Evolutionary conservation across 2,329 filamentous ascomycete species (phyloP).

Genomic region (Trichoderma oligosporum): DNA sequence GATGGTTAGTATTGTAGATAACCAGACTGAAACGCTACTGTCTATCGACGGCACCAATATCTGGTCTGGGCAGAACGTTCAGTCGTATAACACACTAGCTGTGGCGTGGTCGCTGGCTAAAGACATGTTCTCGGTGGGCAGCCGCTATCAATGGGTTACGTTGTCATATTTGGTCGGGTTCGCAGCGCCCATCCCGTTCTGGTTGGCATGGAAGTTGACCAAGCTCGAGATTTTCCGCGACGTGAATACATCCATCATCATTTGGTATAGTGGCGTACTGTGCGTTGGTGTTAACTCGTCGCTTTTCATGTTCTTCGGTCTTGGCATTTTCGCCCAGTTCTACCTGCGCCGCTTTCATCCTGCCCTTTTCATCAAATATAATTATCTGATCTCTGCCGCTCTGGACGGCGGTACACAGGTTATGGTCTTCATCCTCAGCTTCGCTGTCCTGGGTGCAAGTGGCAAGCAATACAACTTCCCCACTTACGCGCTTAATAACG

Average conservation of each 20-base stretch:
- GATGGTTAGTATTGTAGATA: slow-evolving; percentile 43
- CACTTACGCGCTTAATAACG: slow-evolving; percentile 15
- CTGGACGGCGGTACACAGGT: slow-evolving; percentile 24
- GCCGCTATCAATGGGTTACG: slow-evolving; percentile 24
- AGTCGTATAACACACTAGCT: slow-evolving; percentile 41
- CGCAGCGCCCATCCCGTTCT: slow-evolving; percentile 41
- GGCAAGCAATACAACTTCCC: slow-evolving; percentile 11
- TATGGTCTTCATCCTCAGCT: slow-evolving; percentile 25
- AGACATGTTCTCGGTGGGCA: slow-evolving; percentile 24
- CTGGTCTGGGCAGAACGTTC: slow-evolving; percentile 45
- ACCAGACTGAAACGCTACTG: slow-evolving; percentile 37
- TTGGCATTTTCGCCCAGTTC: slow-evolving; percentile 34
- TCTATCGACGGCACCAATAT: slow-evolving; percentile 39
- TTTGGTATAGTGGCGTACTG: slow-evolving; percentile 41
- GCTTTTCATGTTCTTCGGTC: slow-evolving; percentile 25
- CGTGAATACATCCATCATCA: slow-evolving; percentile 42
- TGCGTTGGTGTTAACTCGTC: slow-evolving; percentile 39
- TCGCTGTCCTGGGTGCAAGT: slow-evolving; percentile 22
- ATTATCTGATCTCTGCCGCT: slow-evolving; percentile 25
- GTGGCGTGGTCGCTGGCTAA: slow-evolving; percentile 29
- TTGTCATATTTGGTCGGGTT: slow-evolving; percentile 25
- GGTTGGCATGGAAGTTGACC: slow-evolving; percentile 23
- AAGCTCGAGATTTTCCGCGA: slow-evolving; percentile 27
- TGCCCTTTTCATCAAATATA: slow-evolving; percentile 29
- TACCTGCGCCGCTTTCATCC: slow-evolving; percentile 27